Evolutionary conservation across 768 basidiomycete species (phyloP).

Genomic region (Collybiopsis luxurians): DNA sequence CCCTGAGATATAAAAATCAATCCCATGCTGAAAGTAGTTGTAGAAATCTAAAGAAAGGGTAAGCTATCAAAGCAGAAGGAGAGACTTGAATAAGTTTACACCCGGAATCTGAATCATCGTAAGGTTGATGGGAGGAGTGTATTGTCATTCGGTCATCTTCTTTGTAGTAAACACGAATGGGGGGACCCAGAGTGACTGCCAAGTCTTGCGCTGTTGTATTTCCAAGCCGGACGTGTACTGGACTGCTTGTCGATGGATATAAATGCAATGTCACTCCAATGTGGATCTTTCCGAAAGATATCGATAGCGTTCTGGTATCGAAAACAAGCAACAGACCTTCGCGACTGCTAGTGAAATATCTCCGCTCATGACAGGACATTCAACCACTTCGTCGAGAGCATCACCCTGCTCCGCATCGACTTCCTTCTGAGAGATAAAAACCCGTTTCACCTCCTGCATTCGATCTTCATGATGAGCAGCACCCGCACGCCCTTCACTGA

Average conservation of each 20-base stretch:
- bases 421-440: slow-evolving; percentile 71
- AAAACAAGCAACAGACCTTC: slow-evolving; percentile 45
- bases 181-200: slow-evolving; percentile 74
- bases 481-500: slow-evolving; percentile 54
- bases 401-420: slow-evolving; percentile 54
- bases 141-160: slow-evolving; percentile 89
- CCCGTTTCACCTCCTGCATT: slow-evolving; percentile 72
- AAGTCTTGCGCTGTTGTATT: slow-evolving; percentile 84
- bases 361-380: slow-evolving; percentile 66
- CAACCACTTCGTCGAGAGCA: slow-evolving; percentile 69
- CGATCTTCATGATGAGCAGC: slow-evolving; percentile 52
- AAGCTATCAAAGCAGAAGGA: neutral
- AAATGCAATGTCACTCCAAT: slow-evolving; percentile 72
- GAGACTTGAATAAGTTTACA: slow-evolving; percentile 31
- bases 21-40: slow-evolving; percentile 90
- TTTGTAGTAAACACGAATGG: slow-evolving; percentile 76
- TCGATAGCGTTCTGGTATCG: neutral
- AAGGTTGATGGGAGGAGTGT: slow-evolving; percentile 50
- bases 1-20: slow-evolving; percentile 82
- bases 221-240: slow-evolving; percentile 63
- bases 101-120: slow-evolving; percentile 50
- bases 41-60: slow-evolving; percentile 65
- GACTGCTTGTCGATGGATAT: slow-evolving; percentile 48
- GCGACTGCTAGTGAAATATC: slow-evolving; percentile 67
- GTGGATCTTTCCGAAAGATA: slow-evolving; percentile 50